Evolutionary conservation across 805 yeast genomes (phyloP), one percentile per base, ranked within the genome.

Genomic region (Wickerhamomyces queroliae): DNA sequence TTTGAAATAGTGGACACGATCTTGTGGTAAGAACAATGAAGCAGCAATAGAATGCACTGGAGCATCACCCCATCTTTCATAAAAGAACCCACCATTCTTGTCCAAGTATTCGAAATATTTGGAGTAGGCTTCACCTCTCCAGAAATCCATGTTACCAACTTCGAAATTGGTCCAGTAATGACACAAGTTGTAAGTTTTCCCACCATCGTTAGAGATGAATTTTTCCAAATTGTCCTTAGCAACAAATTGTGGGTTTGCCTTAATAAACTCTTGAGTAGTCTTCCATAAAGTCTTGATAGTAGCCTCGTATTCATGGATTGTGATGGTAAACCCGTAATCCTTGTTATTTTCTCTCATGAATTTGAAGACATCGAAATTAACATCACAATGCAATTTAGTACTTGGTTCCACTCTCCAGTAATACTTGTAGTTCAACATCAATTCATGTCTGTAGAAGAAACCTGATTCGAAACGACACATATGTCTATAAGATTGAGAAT

Each of bases 331-430:
- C 5, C 84, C 84, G 55, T 87, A 87, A 48, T 69, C 73, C 65
- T 83, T 83, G 48, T 75, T 66, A 56, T 83, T 81, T 47, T 84
- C 91, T 49, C 73, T 69, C 95, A 87, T 85, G 62, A 71, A 86
- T 63, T 81, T 78, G 76, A 87, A 87, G 23, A 83, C 67, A 60
- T 85, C 95, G 61, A 80, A 83, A 55, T 81, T 78, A 43, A 89
- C 67, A 62, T 89, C 95, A 70, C 96, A 88, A 63, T 69, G 81
- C 52, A 88, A 75, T 61, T 76, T 75, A 58, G 84, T 74, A 58
- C 79, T 85, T 16, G 96, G 96, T 63, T 89, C 96, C 40, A 89
- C 95, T 65, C 96, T 78, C 96, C 96, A 89, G 70, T 89, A 89
- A 72, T 82, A 89, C 45, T 84, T 88, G 61, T 79, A 88, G n/a